A percentile compares a stretch with the other conserved stretches of the same genome.
phyloP scores from a whole-genome alignment of 306 rosid genomes.

The Gynostemma pentaphyllum region DNA sequence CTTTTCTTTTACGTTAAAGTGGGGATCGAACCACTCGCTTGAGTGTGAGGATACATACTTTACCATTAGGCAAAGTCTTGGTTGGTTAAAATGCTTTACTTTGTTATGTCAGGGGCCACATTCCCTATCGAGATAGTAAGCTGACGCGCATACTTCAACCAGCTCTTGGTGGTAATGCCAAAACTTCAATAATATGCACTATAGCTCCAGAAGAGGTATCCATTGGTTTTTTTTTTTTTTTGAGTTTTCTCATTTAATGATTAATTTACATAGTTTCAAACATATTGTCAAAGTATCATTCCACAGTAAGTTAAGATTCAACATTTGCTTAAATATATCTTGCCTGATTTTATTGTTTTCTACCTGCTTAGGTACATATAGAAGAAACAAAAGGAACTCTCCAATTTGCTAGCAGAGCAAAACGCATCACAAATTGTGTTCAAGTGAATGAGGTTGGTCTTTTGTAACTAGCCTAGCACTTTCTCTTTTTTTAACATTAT shows the following conservation, averaged over 20 bases:
- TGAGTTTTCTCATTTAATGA: background rate
- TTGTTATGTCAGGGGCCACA: conserved; percentile 52
- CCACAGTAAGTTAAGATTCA: background rate
- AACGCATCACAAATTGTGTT: conserved; percentile 84
- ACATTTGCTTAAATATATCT: background rate
- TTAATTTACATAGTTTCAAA: background rate
- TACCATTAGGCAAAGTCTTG: too few relatives aligned
- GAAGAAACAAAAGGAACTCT: conserved; percentile 99
- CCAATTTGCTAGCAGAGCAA: conserved; percentile 97
- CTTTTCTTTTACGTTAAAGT: too few relatives aligned
- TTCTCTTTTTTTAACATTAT: background rate
- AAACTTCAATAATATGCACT: conserved; percentile 91
- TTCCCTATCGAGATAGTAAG: conserved; percentile 95
- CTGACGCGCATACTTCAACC: conserved; percentile 98
- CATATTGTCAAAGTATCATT: background rate
- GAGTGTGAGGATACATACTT: too few relatives aligned
- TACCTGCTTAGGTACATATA: conserved; percentile 41
- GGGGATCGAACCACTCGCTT: too few relatives aligned
- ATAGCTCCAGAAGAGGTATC: conserved; percentile 93
- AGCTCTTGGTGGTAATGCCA: conserved; percentile 98
- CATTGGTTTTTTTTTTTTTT: background rate
- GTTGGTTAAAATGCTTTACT: conserved; percentile 1
- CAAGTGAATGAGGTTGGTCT: conserved; percentile 81
- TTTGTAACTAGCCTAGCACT: background rate
- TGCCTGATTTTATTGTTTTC: background rate